phyloP scores from a whole-genome alignment of 768 basidiomycete species.

The Pleurotus salmoneostramineus region DNA sequence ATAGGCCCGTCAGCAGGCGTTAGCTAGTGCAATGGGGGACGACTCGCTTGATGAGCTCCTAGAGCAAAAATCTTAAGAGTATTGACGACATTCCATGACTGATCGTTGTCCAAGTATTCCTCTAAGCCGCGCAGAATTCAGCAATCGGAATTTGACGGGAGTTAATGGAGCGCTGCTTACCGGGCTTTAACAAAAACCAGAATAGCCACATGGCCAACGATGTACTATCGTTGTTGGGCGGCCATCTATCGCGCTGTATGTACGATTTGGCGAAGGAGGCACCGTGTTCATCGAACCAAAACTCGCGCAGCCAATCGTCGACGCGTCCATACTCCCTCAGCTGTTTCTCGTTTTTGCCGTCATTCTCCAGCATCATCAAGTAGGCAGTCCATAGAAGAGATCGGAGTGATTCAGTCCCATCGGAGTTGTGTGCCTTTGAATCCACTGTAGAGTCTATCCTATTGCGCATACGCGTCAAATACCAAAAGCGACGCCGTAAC shows the following conservation, averaged over 20 bases:
- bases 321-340: conserved; percentile 66
- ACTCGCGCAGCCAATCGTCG: conserved; percentile 60
- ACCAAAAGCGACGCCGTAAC: conserved; percentile 55
- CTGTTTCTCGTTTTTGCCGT: conserved; percentile 66
- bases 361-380: conserved; percentile 79
- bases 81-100: conserved; percentile 39
- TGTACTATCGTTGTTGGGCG: conserved; percentile 43
- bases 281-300: conserved; percentile 60
- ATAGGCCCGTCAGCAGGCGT: conserved; percentile 9
- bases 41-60: conserved; percentile 54
- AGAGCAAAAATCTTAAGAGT: conserved; percentile 61
- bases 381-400: conserved; percentile 67
- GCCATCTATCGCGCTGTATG: conserved; percentile 52
- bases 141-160: background rate
- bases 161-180: conserved; percentile 34
- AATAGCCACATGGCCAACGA: conserved; percentile 76
- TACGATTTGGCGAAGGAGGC: conserved; percentile 44
- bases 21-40: conserved; percentile 4
- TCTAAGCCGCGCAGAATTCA: conserved; percentile 26
- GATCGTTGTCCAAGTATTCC: conserved; percentile 38
- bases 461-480: conserved; percentile 52
- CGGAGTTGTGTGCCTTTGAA: conserved; percentile 18
- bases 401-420: conserved; percentile 24
- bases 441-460: conserved; percentile 32
- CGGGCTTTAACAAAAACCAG: conserved; percentile 65